Conservation (phyloP, 176 grass and related monocot genomes). For the maize (Zea mays) region Zm-B73-REFERENCE-NAM-5.0 NC_050102.1:148569501-148570000, state of each 20-base stretch:
- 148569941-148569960: slow-evolving; percentile 77
- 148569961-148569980: slow-evolving; percentile 73
- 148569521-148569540: slow-evolving; percentile 77
- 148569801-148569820: slow-evolving; percentile 97
- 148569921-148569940: not conserved
- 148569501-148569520: slow-evolving; percentile 71
- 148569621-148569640: slow-evolving; percentile 47
- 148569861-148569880: not conserved
- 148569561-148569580: slow-evolving; percentile 91
- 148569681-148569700: not conserved
- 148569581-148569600: slow-evolving; percentile 96
- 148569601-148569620: slow-evolving; percentile 71
- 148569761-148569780: slow-evolving; percentile 70
- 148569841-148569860: slow-evolving; percentile 43
- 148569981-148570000: slow-evolving; percentile 76
- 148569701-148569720: not conserved
- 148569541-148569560: slow-evolving; percentile 65
- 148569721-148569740: not conserved
- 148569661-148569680: not conserved
- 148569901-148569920: not conserved
- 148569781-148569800: slow-evolving; percentile 90
- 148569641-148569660: no score
- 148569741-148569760: slow-evolving; percentile 79
- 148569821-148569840: slow-evolving; percentile 92
- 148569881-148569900: not conserved